Evolutionary conservation across 2,329 filamentous ascomycete genomes (phyloP).

Genomic region (Aspergillus carbonarius): DNA sequence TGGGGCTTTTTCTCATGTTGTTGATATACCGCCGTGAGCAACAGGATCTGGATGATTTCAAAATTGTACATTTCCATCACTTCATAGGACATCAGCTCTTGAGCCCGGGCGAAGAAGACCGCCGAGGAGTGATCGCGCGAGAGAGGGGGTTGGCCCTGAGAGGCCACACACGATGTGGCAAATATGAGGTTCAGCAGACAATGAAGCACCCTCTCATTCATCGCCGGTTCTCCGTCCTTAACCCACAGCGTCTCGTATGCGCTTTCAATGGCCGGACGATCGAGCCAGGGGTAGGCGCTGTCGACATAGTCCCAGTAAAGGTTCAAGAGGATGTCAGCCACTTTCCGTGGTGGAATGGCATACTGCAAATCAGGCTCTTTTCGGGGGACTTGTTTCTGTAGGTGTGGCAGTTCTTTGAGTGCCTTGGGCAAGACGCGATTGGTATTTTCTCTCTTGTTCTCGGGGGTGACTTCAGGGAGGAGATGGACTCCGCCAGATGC

Average conservation of each 20-base stretch:
- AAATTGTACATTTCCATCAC: background rate
- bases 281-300: background rate
- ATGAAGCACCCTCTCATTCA: slow-evolving; percentile 14
- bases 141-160: slow-evolving; percentile 6
- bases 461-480: background rate
- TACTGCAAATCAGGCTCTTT: background rate
- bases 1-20: background rate
- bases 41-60: background rate
- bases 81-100: background rate
- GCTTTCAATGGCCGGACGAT: background rate
- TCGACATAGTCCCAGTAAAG: slow-evolving; percentile 1
- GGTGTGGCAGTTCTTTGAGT: background rate
- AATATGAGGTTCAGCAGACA: slow-evolving; percentile 17
- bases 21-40: background rate
- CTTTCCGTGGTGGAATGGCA: background rate
- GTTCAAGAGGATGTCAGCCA: background rate
- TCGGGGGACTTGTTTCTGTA: background rate
- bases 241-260: background rate
- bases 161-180: slow-evolving; percentile 12
- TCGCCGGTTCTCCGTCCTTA: slow-evolving; percentile 1
- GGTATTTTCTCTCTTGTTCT: background rate
- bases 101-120: background rate
- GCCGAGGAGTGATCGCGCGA: background rate
- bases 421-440: background rate
- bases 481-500: background rate